These are phyloP conservation scores for Solanum microdontum DNA, from an alignment of 257 asterid species.

Conservation along the genomic window DNA sequence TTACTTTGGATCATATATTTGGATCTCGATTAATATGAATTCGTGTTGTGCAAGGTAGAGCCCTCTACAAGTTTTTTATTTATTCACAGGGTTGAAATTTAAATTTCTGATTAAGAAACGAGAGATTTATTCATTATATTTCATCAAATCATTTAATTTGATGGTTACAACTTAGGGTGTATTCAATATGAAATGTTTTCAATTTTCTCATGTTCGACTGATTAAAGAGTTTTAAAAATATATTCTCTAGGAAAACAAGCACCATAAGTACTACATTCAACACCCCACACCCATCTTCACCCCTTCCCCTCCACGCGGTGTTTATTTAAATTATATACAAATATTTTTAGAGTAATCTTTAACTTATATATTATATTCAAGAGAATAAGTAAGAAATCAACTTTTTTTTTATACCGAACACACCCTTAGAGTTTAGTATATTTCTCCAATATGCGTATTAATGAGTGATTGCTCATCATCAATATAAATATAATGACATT, in stretches of 20 bases:
- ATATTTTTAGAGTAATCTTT: too few species aligned
- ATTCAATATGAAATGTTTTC: too few species aligned
- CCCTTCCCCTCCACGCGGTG: not conserved
- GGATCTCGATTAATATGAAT: not conserved
- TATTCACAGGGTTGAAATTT: not conserved
- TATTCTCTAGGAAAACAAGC: too few species aligned
- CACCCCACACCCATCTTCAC: not conserved
- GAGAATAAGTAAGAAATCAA: too few species aligned
- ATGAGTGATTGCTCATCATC: not conserved
- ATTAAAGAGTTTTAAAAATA: too few species aligned
- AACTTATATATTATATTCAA: too few species aligned
- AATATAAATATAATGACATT: not conserved
- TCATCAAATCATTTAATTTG: not conserved
- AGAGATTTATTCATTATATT: not conserved
- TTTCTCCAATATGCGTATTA: not conserved
- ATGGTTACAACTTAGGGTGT: not conserved
- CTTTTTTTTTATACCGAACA: not conserved
- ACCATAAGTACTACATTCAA: too few species aligned
- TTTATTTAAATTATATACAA: too few species aligned
- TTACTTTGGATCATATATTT: not conserved
- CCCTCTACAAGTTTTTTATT: not conserved
- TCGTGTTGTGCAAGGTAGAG: not conserved
- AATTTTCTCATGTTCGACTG: too few species aligned
- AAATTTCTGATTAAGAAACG: not conserved
- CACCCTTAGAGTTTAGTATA: not conserved